Base-by-base conservation (phyloP, 306 rosid species). In the Alnus glutinosa region DNA sequence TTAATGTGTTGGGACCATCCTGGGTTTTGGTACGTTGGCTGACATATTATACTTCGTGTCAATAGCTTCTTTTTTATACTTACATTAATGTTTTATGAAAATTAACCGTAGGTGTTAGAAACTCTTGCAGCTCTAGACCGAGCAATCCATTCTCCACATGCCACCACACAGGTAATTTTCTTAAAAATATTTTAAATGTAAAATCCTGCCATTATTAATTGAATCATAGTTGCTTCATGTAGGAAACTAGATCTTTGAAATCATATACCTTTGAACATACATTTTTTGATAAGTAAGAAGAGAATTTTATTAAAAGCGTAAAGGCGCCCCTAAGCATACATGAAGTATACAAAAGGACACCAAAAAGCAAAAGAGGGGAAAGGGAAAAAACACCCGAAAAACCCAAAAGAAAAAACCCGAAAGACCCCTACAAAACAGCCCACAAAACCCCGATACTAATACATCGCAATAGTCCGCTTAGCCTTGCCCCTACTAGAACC, bases 91-190 rank as follows among this genome's bases (percentile, higher is more conserved):
- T 11, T 81, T 44, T 47, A 13, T 71, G 67, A 8, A 49, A 77
- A 69, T 66, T 75, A 54, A 82, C 68, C 85, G 80, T 83, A 94
- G 98, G 98, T 94, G 51, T 86, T 94, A 89, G 98, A 94, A 86
- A 94, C 98, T 74, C 88, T 94, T 58, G 95, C 98, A 48, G 98
- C 97, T 87, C 82, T 94, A 79, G 98, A 94, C 84, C 90, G 98
- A 66, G 92, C 98, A 77, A 92, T 94, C 79, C 95, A 94, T 89
- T 94, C 98, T 9, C 97, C 98, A 28, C 97, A 94, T 76, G 98
- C 98, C 86, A 87, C 92, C 73, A 92, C 98, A 44, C 98, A 94
- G 95, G 98, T 94, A 83, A 82, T 73, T 61, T 81, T 64, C 10
- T 69, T 55, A 69, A 55, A 59, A 71, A 12, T 68, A 46, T 74